These are phyloP conservation scores for Lentinula guzmanii DNA, from an alignment of 768 basidiomycete genomes.

Conservation along the genomic window DNA sequence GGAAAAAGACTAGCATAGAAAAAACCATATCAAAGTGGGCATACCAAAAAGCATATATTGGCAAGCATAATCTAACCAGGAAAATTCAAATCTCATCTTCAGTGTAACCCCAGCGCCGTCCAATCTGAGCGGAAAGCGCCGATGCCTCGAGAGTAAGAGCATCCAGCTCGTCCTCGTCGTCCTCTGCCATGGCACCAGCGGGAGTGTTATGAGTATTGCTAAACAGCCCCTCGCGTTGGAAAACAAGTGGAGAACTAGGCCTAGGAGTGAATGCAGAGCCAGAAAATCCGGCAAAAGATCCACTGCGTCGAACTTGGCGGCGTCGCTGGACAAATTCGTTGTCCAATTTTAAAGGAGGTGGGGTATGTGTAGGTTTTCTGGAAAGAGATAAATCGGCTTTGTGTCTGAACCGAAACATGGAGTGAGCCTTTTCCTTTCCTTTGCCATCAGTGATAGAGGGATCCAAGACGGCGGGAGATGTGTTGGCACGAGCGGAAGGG, in stretches of 20 bases:
- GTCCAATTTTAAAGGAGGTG: neutral
- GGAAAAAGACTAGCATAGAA: too few relatives aligned
- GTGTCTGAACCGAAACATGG: neutral
- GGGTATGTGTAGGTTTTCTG: neutral
- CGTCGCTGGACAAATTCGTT: neutral
- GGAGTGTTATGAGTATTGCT: too few relatives aligned
- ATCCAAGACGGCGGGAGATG: neutral
- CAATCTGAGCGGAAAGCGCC: neutral
- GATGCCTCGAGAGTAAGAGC: neutral
- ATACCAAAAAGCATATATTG: neutral
- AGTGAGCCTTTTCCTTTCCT: neutral
- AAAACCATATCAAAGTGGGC: neutral
- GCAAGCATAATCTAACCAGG: too few relatives aligned
- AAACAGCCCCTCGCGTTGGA: neutral
- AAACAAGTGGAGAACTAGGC: neutral
- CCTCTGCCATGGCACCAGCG: neutral
- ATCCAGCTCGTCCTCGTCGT: neutral
- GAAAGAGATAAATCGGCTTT: neutral
- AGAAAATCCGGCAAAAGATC: neutral
- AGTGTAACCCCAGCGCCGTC: neutral
- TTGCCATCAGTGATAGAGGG: neutral
- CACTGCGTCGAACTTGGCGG: neutral
- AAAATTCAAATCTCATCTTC: neutral
- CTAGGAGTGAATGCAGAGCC: neutral
- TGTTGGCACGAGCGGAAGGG: neutral